Evolutionary conservation across 257 asterid genomes (phyloP), one percentile per base, ranked within the genome.

Genomic region (Vinca minor): DNA sequence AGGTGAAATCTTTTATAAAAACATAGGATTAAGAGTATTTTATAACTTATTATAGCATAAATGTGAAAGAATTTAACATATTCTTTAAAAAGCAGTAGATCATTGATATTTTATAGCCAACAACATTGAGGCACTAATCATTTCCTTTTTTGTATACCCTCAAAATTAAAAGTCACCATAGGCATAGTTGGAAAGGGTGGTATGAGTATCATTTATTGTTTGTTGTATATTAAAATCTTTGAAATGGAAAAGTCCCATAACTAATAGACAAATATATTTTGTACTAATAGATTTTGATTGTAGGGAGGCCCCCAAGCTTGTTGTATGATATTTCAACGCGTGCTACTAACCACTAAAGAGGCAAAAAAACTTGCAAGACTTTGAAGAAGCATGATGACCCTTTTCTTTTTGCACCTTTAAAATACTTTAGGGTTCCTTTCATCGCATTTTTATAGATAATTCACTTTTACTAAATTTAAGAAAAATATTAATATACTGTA

Each of bases 271-370:
- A 75, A 46, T 20, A 50, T 44, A 44, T 12, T 59, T 54, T 52
- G 71, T 71, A 63, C 58, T 65, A 73, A 76, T 28, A 63, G 75
- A 76, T 70, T 74, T 67, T 76, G 80, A 69, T 65, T 74, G 74
- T 70, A 44, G 63, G 68, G 44, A 63, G 61, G 44, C 72, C 36
- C 59, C n/a, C n/a, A 31, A 57, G 62, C 57, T 73, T 48, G 36
- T 50, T 21, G 18, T 53, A 35, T 35, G 68, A 61, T 45, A 66
- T 47, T 1, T 64, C 61, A 72, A 78, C 86, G 75, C 86, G 79
- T 84, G 95, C 68, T 73, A 68, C n/a, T n/a, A n/a, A 71, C 88
- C 90, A 83, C 85, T 79, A 75, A 48, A 59, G 77, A 73, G 17
- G 75, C 84, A 83, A 71, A 56, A 52, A 74, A n/a, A n/a, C 50